A percentile compares a stretch with the other conserved stretches of the same genome.
These are phyloP conservation scores for Silene latifolia DNA, from an alignment of 148 eudicot genomes.

Conservation along the genomic window DNA sequence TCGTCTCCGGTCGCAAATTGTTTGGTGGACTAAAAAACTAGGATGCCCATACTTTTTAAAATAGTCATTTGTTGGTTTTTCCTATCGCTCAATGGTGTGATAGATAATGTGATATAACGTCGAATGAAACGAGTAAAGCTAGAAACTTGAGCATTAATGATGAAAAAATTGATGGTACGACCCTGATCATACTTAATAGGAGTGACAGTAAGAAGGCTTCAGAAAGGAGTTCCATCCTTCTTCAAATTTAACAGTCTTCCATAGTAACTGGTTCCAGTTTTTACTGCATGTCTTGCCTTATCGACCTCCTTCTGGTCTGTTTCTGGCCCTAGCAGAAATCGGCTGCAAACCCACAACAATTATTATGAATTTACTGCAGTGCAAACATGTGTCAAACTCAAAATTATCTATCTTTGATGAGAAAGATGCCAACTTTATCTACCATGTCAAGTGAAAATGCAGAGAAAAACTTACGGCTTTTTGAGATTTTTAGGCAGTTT, in stretches of 20 bases:
- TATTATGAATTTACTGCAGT: neutral
- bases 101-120: too few relatives aligned
- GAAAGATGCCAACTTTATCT: neutral
- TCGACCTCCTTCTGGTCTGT: slow-evolving; percentile 83
- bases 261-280: slow-evolving; percentile 74
- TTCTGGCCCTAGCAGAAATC: slow-evolving; percentile 85
- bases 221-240: slow-evolving; percentile 95
- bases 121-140: neutral
- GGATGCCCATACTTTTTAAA: too few relatives aligned
- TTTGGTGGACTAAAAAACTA: too few relatives aligned
- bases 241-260: slow-evolving; percentile 90
- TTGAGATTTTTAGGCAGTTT: too few relatives aligned
- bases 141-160: neutral
- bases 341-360: slow-evolving; percentile 42
- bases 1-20: too few relatives aligned
- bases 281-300: slow-evolving; percentile 66
- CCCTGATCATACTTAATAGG: slow-evolving; percentile 85
- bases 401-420: neutral
- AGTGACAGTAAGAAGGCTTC: slow-evolving; percentile 91
- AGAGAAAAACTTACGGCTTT: neutral
- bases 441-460: neutral
- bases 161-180: slow-evolving; percentile 61
- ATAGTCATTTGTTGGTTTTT: too few relatives aligned
- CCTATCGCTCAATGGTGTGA: too few relatives aligned
- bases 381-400: too few relatives aligned